Evolutionary conservation across 768 basidiomycete genomes (phyloP).

Genomic region (Mycena venus): DNA sequence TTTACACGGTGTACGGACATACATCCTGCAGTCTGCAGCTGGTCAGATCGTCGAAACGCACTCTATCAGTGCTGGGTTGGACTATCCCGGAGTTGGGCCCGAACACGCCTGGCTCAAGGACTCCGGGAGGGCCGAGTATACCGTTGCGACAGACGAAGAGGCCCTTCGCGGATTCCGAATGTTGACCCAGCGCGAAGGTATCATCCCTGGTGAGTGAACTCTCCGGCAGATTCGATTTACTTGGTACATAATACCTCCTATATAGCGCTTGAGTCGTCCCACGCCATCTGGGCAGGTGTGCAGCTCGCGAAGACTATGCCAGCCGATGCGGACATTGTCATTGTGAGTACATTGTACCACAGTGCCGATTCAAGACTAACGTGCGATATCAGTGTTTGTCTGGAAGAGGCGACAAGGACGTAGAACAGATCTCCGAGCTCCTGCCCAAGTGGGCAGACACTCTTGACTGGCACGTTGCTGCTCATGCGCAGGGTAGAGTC

Average conservation of each 20-base stretch:
- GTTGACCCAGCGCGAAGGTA: slow-evolving; percentile 94
- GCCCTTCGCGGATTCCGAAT: slow-evolving; percentile 93
- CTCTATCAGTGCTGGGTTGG: slow-evolving; percentile 95
- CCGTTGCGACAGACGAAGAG: slow-evolving; percentile 93
- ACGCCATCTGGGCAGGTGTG: slow-evolving; percentile 95
- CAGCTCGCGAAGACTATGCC: slow-evolving; percentile 86
- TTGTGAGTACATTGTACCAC: slow-evolving; percentile 68
- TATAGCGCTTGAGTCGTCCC: slow-evolving; percentile 92
- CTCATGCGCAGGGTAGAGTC: slow-evolving; percentile 33
- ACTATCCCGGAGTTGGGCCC: slow-evolving; percentile 98
- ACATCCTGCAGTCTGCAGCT: slow-evolving; percentile 87
- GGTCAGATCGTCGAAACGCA: slow-evolving; percentile 99
- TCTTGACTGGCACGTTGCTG: slow-evolving; percentile 90
- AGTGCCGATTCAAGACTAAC: slow-evolving; percentile 7
- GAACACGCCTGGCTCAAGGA: slow-evolving; percentile 99
- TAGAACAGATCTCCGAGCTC: slow-evolving; percentile 94
- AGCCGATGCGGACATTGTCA: slow-evolving; percentile 89
- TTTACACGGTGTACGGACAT: slow-evolving; percentile 95
- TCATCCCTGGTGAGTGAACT: slow-evolving; percentile 84
- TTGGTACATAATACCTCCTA: slow-evolving; percentile 1
- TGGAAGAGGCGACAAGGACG: slow-evolving; percentile 98
- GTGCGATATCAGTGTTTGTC: slow-evolving; percentile 78
- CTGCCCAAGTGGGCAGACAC: slow-evolving; percentile 96
- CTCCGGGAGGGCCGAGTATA: slow-evolving; percentile 92
- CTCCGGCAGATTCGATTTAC: not conserved